Conservation (phyloP, 2,329 filamentous ascomycete genomes). For the Botrytis fragariae region DNA sequence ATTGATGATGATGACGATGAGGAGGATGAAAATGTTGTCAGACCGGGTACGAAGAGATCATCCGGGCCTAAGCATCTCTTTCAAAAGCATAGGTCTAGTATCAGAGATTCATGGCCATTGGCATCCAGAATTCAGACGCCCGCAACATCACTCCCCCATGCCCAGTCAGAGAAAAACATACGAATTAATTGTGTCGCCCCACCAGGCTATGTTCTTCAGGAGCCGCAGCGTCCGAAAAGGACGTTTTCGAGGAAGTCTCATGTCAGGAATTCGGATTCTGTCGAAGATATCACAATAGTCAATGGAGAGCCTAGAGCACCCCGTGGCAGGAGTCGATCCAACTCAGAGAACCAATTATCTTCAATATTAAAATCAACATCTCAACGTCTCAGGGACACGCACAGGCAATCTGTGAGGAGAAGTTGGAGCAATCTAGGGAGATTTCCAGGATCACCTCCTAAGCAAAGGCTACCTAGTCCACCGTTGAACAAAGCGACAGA, state of each 20-base stretch:
- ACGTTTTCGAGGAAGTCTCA: slow-evolving; percentile 15
- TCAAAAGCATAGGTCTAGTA: slow-evolving; percentile 25
- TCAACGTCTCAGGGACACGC: slow-evolving; percentile 18
- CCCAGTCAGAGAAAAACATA: slow-evolving; percentile 28
- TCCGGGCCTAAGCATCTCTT: slow-evolving; percentile 23
- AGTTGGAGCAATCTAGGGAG: slow-evolving; percentile 13
- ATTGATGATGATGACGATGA: slow-evolving; percentile 11
- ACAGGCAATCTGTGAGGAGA: not conserved
- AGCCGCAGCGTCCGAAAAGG: slow-evolving; percentile 27
- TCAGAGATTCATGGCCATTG: slow-evolving; percentile 37
- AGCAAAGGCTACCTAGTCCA: slow-evolving; percentile 29
- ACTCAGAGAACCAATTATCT: slow-evolving; percentile 17
- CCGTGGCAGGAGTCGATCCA: not conserved
- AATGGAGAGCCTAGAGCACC: slow-evolving; percentile 1
- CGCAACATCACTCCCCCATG: slow-evolving; percentile 14
- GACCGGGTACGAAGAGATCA: slow-evolving; percentile 21
- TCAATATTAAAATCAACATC: slow-evolving; percentile 21
- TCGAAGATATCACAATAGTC: slow-evolving; percentile 6
- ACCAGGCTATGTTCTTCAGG: slow-evolving; percentile 30
- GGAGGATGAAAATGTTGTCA: slow-evolving; percentile 16
- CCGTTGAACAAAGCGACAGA: slow-evolving; percentile 23
- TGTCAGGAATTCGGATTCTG: slow-evolving; percentile 15
- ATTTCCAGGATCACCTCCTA: slow-evolving; percentile 26
- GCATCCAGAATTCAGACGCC: slow-evolving; percentile 23
- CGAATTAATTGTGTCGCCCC: slow-evolving; percentile 30